Percentiles rank a stretch among this genome's conserved stretches.
phyloP scores from a whole-genome alignment of 192 early-diverging fungal species.

The Obelidium mucronatum region DNA sequence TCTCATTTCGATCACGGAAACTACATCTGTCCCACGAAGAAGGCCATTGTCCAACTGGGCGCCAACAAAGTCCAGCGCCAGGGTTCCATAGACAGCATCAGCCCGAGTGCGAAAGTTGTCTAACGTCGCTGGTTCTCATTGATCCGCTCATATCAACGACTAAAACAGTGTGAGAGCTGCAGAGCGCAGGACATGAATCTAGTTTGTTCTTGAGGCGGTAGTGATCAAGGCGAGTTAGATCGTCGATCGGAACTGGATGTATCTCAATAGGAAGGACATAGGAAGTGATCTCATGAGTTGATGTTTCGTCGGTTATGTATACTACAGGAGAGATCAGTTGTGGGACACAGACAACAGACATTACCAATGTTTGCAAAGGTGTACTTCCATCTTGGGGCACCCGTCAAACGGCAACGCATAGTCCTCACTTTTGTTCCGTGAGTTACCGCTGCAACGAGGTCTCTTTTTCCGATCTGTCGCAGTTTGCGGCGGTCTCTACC shows the following conservation, averaged over 20 bases:
- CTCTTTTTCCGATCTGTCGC: conserved; percentile 3
- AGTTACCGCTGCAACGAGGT: not conserved
- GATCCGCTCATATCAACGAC: conserved; percentile 11
- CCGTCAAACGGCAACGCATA: not conserved
- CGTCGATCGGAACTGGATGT: not conserved
- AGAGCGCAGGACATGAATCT: not conserved
- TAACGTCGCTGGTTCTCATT: conserved; percentile 5
- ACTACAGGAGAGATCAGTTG: too few relatives aligned
- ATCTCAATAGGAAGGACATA: conserved; percentile 7
- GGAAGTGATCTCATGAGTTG: not conserved
- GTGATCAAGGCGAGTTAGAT: not conserved
- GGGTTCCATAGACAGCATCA: conserved; percentile 10
- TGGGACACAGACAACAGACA: too few relatives aligned
- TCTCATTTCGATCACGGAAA: conserved; percentile 9
- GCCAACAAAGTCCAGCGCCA: conserved; percentile 6
- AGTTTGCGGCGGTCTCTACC: not conserved
- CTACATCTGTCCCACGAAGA: conserved; percentile 3
- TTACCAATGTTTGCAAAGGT: conserved; percentile 10
- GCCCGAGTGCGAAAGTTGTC: not conserved
- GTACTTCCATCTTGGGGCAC: not conserved
- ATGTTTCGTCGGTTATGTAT: conserved; percentile 13
- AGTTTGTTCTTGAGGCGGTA: not conserved
- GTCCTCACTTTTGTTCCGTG: not conserved
- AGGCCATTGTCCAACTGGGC: not conserved
- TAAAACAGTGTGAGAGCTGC: conserved; percentile 5